Evolutionary conservation across 2,329 filamentous ascomycete genomes (phyloP), one percentile per base, ranked within the genome.

Genomic region (Diaporthe humulicola): DNA sequence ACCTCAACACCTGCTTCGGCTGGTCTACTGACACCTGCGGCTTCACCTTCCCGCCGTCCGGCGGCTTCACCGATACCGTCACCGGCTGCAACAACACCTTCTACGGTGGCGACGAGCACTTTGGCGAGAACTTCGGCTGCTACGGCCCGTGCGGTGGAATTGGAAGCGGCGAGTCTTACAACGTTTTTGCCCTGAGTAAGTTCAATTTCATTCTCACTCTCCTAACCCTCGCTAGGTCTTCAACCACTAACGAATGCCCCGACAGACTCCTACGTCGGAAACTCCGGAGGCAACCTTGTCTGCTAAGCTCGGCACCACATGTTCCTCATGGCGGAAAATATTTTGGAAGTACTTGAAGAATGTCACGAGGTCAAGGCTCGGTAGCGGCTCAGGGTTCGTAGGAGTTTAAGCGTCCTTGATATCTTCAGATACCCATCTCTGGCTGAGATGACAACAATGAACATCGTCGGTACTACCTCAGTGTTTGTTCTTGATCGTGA

Each of bases 1-100:
- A 66, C 42, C 61, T 66, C 28, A 66, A 66, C 30, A 50, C 42
- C 42, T 66, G 61, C 30, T 50, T 66, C 42, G 61, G 61, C 61
- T 66, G 61, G 61, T 66, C 61, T 33, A 28, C 28, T 2, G 28
- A 50, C 30, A n/a, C 28, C 30, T 66, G 61, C 42, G 30, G 61
- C 4, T 66, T 66, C 42, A 36, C 40, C 42, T 50, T 36, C 42
- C 61, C 61, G 19, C 61, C 61, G 2, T 22, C 61, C 14, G 30
- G 61, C 12, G 42, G 48, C 61, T 66, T 66, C 42, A 66, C 61
- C 22, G 30, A 36, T 4, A 15, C 61, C 19, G 61, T 66, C 42
- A 25, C 61, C 12, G n/a, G 19, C 19, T 66, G 61, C 19, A 22
- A 50, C 42, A 66, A 66, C 30, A 36, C 48, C 42, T 50, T 12